phyloP scores from a whole-genome alignment of 345 rosid genomes.

The Brassica carinata region DNA sequence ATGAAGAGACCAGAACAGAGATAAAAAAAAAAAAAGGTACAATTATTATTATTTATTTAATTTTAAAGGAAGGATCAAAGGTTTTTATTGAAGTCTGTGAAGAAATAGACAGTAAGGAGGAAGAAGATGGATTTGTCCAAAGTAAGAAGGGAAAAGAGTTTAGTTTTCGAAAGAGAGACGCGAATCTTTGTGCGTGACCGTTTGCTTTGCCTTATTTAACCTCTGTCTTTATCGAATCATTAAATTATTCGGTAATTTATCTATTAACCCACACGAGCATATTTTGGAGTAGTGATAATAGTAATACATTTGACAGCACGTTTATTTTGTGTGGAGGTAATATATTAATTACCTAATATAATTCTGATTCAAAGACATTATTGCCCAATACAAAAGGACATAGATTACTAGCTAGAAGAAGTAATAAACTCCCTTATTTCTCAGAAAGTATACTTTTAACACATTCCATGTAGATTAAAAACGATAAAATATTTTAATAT shows the following conservation, averaged over 20 bases:
- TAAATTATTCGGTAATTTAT: conserved; percentile 27
- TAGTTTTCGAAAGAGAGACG: conserved; percentile 8
- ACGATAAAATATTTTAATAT: no score
- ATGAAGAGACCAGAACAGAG: conserved; percentile 10
- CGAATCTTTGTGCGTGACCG: conserved; percentile 35
- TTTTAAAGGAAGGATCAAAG: conserved; percentile 16
- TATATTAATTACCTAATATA: background rate
- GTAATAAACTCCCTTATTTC: no score
- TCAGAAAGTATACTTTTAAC: no score
- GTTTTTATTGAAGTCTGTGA: conserved; percentile 26
- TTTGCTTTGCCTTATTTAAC: conserved; percentile 31
- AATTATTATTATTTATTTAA: background rate
- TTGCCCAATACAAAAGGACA: no score
- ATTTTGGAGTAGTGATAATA: background rate
- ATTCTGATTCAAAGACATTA: background rate
- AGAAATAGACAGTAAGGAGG: conserved; percentile 26
- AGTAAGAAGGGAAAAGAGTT: conserved; percentile 15
- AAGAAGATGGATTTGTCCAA: conserved; percentile 24
- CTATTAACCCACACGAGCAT: conserved; percentile 29
- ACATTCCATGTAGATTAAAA: no score
- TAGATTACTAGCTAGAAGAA: no score
- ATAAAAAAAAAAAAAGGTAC: background rate
- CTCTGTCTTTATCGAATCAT: conserved; percentile 11
- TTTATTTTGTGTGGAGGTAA: background rate
- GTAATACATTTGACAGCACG: background rate